Percentiles rank a stretch among this genome's conserved stretches.
Evolutionary conservation across 2,329 filamentous ascomycete species (phyloP).

Genomic region (Paracoccidioides brasiliensis): DNA sequence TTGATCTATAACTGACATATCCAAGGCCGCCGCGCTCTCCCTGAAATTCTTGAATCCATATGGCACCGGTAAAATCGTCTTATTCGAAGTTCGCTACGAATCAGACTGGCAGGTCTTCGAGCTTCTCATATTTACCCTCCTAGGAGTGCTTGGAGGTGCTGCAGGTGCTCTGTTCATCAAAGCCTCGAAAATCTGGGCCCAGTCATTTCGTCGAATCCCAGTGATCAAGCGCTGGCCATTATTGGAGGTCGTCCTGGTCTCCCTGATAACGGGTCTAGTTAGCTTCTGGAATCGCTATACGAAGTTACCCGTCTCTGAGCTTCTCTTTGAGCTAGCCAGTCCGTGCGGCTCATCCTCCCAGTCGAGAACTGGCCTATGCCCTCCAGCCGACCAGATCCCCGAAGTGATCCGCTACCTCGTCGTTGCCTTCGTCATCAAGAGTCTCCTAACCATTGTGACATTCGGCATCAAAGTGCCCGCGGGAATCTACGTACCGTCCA

Average conservation of each 20-base stretch:
- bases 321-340: constrained; percentile 79
- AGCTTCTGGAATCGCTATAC: constrained; percentile 93
- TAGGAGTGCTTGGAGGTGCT: constrained; percentile 73
- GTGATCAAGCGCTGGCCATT: constrained; percentile 73
- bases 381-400: constrained; percentile 63
- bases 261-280: constrained; percentile 66
- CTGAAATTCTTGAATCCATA: constrained; percentile 94
- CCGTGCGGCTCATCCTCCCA: constrained; percentile 61
- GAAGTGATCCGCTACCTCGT: constrained; percentile 58
- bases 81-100: constrained; percentile 86
- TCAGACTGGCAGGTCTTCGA: constrained; percentile 93
- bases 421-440: constrained; percentile 78
- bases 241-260: constrained; percentile 78
- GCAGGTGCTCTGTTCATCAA: constrained; percentile 93
- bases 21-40: constrained; percentile 58
- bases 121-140: constrained; percentile 67
- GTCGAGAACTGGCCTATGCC: constrained; percentile 66
- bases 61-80: constrained; percentile 87
- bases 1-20: neutral
- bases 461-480: constrained; percentile 95
- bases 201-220: constrained; percentile 67
- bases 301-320: constrained; percentile 75
- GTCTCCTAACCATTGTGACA: constrained; percentile 73
- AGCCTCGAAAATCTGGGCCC: constrained; percentile 79
- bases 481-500: constrained; percentile 95